Percentiles rank a stretch among this genome's conserved stretches.
phyloP scores from a whole-genome alignment of 192 early-diverging fungal genomes.

The Rhizophagus sp. region DNA sequence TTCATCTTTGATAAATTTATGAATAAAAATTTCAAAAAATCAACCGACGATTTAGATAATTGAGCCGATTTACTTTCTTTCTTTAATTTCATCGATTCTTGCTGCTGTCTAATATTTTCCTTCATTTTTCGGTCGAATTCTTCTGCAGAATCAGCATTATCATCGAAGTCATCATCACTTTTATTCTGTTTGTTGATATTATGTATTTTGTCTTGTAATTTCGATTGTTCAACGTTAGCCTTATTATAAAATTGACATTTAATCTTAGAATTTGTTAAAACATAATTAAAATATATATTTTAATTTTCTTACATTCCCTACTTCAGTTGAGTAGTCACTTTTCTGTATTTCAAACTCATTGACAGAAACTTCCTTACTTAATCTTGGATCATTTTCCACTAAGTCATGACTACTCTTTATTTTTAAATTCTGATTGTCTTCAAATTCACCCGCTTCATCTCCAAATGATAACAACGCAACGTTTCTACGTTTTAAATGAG shows the following conservation, averaged over 20 bases:
- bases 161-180: constrained; percentile 17
- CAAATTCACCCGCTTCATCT: constrained; percentile 72
- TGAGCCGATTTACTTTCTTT: background rate
- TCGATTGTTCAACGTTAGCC: background rate
- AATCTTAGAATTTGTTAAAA: background rate
- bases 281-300: background rate
- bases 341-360: background rate
- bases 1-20: background rate
- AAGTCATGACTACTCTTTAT: constrained; percentile 84
- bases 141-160: constrained; percentile 39
- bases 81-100: constrained; percentile 20
- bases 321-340: too few relatives aligned
- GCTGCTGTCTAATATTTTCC: constrained; percentile 1
- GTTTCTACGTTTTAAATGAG: constrained; percentile 48
- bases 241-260: background rate
- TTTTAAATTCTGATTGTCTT: constrained; percentile 33
- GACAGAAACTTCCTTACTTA: constrained; percentile 31
- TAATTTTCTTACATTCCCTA: constrained; percentile 4
- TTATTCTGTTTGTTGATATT: constrained; percentile 10
- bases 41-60: background rate
- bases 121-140: constrained; percentile 33
- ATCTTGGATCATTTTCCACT: constrained; percentile 48
- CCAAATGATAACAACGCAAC: constrained; percentile 87
- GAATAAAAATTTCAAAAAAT: constrained; percentile 2
- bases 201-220: background rate